These are phyloP conservation scores for Ostreobium quekettii DNA, from an alignment of 139 green algal species.

Conservation along the genomic window DNA sequence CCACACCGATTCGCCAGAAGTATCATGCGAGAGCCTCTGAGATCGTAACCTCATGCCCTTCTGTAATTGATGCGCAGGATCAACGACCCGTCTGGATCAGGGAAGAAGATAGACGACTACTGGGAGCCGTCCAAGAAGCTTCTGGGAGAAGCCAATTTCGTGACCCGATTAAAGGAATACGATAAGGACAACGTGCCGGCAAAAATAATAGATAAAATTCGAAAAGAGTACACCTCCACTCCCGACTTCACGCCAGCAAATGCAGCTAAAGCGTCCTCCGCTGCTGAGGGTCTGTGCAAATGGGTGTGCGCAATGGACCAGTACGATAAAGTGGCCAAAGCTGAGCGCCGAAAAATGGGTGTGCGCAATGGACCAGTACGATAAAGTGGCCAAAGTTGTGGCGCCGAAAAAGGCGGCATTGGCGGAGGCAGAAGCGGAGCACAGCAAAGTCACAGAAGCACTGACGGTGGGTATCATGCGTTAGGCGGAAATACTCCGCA, in stretches of 20 bases:
- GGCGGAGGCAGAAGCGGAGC: constrained; percentile 40
- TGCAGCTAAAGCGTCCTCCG: constrained; percentile 48
- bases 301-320: neutral
- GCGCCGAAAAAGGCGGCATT: constrained; percentile 42
- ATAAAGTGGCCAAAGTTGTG: constrained; percentile 44
- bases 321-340: constrained; percentile 3
- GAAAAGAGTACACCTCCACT: constrained; percentile 46
- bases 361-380: constrained; percentile 46
- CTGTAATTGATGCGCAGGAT: too few species aligned
- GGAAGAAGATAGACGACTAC: constrained; percentile 57
- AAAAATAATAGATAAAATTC: constrained; percentile 52
- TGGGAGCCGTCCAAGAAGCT: constrained; percentile 45
- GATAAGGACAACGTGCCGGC: constrained; percentile 51
- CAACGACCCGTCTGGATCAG: constrained; percentile 17
- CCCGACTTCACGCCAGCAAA: constrained; percentile 58
- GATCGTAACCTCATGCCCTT: too few species aligned
- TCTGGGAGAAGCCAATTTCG: constrained; percentile 37
- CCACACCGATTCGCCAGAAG: too few species aligned
- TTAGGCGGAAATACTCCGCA: constrained; percentile 1
- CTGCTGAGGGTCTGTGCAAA: constrained; percentile 58
- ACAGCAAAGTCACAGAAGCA: constrained; percentile 43
- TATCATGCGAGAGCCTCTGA: too few species aligned
- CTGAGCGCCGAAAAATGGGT: too few species aligned
- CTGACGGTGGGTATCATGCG: constrained; percentile 26
- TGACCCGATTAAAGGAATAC: constrained; percentile 37